Percentiles rank a stretch among this genome's conserved stretches.
These are phyloP conservation scores for Auriscalpium orientale DNA, from an alignment of 768 basidiomycete species.

Conservation along the genomic window DNA sequence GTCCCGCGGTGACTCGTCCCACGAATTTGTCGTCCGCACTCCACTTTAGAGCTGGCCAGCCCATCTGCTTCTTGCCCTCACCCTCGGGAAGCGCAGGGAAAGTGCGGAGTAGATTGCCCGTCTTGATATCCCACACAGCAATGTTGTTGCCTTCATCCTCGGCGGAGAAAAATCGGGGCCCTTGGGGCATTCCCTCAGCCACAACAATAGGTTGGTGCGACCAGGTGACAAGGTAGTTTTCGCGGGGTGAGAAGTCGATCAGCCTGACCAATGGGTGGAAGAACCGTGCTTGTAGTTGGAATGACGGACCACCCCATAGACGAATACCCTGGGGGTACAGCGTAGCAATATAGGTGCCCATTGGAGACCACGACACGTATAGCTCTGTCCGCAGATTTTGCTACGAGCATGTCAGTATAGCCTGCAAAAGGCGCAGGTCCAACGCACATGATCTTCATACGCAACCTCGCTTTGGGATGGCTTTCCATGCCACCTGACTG, in stretches of 20 bases:
- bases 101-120: slow-evolving; percentile 85
- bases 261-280: slow-evolving; percentile 93
- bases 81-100: slow-evolving; percentile 65
- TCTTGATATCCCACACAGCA: slow-evolving; percentile 98
- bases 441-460: slow-evolving; percentile 61
- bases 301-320: slow-evolving; percentile 90
- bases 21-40: slow-evolving; percentile 94
- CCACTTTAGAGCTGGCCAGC: slow-evolving; percentile 97
- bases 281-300: slow-evolving; percentile 83
- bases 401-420: slow-evolving; percentile 39
- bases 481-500: slow-evolving; percentile 89
- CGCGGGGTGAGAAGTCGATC: slow-evolving; percentile 95
- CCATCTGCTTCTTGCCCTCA: slow-evolving; percentile 78
- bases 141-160: slow-evolving; percentile 96
- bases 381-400: slow-evolving; percentile 75
- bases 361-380: slow-evolving; percentile 94
- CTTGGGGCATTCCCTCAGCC: slow-evolving; percentile 71
- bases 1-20: slow-evolving; percentile 80
- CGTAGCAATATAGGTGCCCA: slow-evolving; percentile 91
- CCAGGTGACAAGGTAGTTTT: slow-evolving; percentile 96
- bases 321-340: slow-evolving; percentile 93
- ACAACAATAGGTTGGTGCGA: slow-evolving; percentile 90
- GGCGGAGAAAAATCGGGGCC: slow-evolving; percentile 79
- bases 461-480: slow-evolving; percentile 80
- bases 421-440: slow-evolving; percentile 2